A percentile compares a stretch with the other conserved stretches of the same genome.
Conservation (phyloP, 352 stramenopile species). For the Phytophthora pini region DNA sequence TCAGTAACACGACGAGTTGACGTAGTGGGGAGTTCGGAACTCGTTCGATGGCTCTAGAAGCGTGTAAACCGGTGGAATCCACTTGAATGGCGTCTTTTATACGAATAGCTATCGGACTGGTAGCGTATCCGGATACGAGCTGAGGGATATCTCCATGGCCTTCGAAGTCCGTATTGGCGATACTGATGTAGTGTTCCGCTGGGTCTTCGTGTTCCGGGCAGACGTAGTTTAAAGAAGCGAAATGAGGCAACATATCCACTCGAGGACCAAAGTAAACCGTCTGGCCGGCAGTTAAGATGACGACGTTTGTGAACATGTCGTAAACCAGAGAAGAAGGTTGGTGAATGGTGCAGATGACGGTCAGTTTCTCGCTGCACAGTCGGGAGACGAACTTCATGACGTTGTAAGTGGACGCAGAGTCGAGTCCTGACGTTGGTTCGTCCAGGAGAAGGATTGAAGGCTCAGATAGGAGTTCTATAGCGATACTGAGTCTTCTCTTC, state of each 20-base stretch:
- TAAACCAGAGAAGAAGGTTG: constrained; percentile 71
- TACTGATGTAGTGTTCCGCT: constrained; percentile 63
- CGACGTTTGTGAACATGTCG: constrained; percentile 68
- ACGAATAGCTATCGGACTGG: constrained; percentile 5
- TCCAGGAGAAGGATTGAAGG: constrained; percentile 95
- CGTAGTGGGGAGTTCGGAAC: constrained; percentile 42
- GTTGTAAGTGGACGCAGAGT: constrained; percentile 86
- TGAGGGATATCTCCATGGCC: constrained; percentile 25
- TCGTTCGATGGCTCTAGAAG: constrained; percentile 26
- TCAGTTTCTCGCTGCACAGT: constrained; percentile 64
- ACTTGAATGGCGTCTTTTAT: constrained; percentile 17
- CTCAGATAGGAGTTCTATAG: constrained; percentile 92
- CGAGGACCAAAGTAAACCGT: constrained; percentile 90
- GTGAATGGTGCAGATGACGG: constrained; percentile 90
- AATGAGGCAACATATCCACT: constrained; percentile 48
- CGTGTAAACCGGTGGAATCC: constrained; percentile 6
- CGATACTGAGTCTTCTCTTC: constrained; percentile 94
- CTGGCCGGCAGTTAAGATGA: constrained; percentile 76
- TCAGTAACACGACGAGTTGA: constrained; percentile 59
- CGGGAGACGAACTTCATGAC: constrained; percentile 84
- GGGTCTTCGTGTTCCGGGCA: constrained; percentile 71
- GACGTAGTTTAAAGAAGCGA: constrained; percentile 47
- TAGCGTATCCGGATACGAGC: constrained; percentile 24
- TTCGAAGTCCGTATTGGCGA: constrained; percentile 67
- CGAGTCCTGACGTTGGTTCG: constrained; percentile 92